These are phyloP conservation scores for Brasenia schreberi DNA, from an alignment of 164 flowering plant genomes.

Conservation along the genomic window DNA sequence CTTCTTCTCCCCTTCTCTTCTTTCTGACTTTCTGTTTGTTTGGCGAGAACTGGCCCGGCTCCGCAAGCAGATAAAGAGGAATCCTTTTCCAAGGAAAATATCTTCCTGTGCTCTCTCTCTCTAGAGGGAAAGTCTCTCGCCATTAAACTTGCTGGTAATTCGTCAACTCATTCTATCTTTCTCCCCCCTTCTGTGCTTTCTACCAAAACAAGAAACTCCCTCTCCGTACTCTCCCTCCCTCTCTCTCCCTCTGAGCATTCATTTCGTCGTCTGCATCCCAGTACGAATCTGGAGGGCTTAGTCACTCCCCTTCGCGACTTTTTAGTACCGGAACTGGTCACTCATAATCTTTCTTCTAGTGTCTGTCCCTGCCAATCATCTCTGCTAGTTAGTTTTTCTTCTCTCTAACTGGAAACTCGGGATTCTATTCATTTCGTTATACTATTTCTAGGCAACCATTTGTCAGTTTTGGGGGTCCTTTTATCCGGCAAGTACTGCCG, in stretches of 20 bases:
- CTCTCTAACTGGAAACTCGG: not conserved
- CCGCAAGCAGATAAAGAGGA: not conserved
- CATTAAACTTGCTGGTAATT: too few relatives aligned
- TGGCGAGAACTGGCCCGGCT: not conserved
- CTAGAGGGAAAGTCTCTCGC: too few relatives aligned
- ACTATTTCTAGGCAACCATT: too few relatives aligned
- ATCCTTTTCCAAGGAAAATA: slow-evolving; percentile 8
- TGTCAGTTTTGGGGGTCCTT: too few relatives aligned
- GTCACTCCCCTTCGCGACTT: not conserved
- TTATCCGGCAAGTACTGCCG: too few relatives aligned
- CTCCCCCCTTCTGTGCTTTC: not conserved
- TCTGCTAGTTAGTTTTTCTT: not conserved
- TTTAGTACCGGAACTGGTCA: not conserved
- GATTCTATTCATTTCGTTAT: not conserved
- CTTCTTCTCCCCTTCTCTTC: not conserved
- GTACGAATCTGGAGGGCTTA: not conserved
- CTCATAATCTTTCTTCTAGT: not conserved
- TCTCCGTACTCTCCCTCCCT: not conserved
- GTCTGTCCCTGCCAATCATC: too few relatives aligned
- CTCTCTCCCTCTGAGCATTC: not conserved
- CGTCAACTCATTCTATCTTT: too few relatives aligned
- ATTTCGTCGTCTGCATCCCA: not conserved
- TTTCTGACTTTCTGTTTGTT: not conserved
- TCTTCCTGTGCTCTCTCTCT: not conserved
- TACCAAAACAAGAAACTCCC: not conserved